These are phyloP conservation scores for Mycena maculata DNA, from an alignment of 768 basidiomycete genomes.

Conservation along the genomic window DNA sequence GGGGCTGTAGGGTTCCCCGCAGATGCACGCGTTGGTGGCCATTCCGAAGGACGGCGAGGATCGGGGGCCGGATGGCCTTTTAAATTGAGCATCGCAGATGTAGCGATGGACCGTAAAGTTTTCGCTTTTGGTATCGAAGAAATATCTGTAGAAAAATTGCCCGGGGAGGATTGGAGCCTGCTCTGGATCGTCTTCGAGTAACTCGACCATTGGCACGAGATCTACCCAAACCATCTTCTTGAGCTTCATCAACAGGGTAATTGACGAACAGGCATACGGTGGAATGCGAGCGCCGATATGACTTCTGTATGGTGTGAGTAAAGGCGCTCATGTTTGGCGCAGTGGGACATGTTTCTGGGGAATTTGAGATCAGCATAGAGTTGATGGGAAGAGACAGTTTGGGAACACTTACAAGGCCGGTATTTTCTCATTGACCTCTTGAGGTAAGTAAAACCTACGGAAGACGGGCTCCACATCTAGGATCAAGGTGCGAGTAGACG, in stretches of 20 bases:
- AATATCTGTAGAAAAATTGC: conserved; percentile 25
- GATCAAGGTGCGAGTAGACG: too few relatives aligned
- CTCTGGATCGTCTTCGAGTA: conserved; percentile 23
- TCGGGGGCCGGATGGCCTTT: neutral
- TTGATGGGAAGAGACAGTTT: neutral
- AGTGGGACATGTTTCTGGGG: conserved; percentile 1
- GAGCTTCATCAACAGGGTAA: neutral
- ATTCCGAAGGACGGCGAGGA: too few relatives aligned
- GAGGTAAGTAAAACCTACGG: conserved; percentile 1
- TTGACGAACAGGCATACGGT: neutral
- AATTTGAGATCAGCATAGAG: neutral
- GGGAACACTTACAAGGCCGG: conserved; percentile 7
- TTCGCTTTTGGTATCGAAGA: conserved; percentile 1
- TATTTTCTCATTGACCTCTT: conserved; percentile 10
- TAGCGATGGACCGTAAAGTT: neutral
- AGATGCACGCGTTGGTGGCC: neutral
- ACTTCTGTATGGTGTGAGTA: conserved; percentile 28
- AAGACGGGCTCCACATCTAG: too few relatives aligned
- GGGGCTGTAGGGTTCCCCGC: conserved; percentile 18
- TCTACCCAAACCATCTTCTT: neutral
- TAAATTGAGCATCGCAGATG: neutral
- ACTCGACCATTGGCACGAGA: neutral
- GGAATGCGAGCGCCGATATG: conserved; percentile 5
- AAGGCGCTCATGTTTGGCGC: conserved; percentile 14
- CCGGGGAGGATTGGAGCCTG: conserved; percentile 9